Conservation (phyloP, 2,329 filamentous ascomycete species). For the Sphaerulina populicola region DNA sequence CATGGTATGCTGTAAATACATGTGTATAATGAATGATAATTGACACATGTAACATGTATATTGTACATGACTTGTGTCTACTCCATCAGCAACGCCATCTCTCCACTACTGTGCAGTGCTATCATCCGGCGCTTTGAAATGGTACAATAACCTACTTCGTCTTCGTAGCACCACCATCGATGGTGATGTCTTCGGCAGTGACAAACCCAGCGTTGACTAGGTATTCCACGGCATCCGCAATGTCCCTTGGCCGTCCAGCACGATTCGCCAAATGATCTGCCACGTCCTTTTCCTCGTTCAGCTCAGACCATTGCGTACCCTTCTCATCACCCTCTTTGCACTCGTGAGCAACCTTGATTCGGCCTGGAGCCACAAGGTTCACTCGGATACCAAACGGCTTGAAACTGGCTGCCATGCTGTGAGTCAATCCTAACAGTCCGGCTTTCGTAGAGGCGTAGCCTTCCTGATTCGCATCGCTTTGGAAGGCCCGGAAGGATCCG, state of each 20-base stretch:
- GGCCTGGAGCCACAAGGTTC: conserved; percentile 44
- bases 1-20: no score
- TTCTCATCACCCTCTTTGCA: conserved; percentile 36
- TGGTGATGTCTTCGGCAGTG: conserved; percentile 39
- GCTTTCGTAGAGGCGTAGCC: conserved; percentile 45
- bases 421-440: conserved; percentile 42
- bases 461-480: conserved; percentile 44
- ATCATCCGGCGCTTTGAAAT: background rate
- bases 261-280: conserved; percentile 44
- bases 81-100: no score
- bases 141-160: conserved; percentile 25
- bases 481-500: conserved; percentile 43
- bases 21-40: no score
- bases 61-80: no score
- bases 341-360: conserved; percentile 43
- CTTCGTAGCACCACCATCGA: conserved; percentile 37
- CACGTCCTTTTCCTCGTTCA: conserved; percentile 36
- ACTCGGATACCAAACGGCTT: conserved; percentile 37
- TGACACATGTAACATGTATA: no score
- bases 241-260: conserved; percentile 43
- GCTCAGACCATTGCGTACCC: conserved; percentile 37
- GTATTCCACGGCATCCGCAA: conserved; percentile 36
- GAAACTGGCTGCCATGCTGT: conserved; percentile 43
- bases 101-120: no score
- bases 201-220: conserved; percentile 36